A percentile compares a stretch with the other conserved stretches of the same genome.
phyloP scores from a whole-genome alignment of 2,329 filamentous ascomycete genomes.

The Talaromyces atroroseus region DNA sequence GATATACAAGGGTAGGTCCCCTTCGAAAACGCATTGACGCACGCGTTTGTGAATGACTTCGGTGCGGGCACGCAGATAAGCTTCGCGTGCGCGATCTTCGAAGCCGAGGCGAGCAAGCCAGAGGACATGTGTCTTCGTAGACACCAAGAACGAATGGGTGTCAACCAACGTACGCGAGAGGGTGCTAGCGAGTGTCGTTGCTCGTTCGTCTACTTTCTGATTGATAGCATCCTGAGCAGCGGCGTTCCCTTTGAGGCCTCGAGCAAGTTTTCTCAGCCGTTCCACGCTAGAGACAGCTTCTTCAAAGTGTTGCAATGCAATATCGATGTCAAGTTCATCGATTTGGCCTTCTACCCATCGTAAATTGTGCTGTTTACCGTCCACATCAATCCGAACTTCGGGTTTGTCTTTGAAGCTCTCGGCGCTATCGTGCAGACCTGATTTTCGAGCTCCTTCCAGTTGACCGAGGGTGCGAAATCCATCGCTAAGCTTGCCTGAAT shows the following conservation, averaged over 20 bases:
- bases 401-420: constrained; percentile 68
- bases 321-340: constrained; percentile 92
- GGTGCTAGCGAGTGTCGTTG: constrained; percentile 67
- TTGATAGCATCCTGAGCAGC: constrained; percentile 89
- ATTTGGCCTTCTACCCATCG: constrained; percentile 94
- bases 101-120: constrained; percentile 86
- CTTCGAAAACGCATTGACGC: constrained; percentile 91
- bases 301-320: constrained; percentile 85
- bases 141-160: constrained; percentile 68
- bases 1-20: constrained; percentile 86
- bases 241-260: constrained; percentile 74
- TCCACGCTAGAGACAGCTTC: constrained; percentile 78
- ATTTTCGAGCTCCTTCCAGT: constrained; percentile 71
- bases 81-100: constrained; percentile 81
- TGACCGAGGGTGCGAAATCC: constrained; percentile 81
- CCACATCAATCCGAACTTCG: constrained; percentile 83
- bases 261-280: constrained; percentile 72
- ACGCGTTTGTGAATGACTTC: constrained; percentile 74
- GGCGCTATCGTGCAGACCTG: constrained; percentile 70
- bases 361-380: constrained; percentile 92
- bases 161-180: constrained; percentile 72
- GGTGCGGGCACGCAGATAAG: constrained; percentile 74
- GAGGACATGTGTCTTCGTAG: constrained; percentile 72
- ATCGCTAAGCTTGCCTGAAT: constrained; percentile 76
- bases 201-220: constrained; percentile 83